Conservation (phyloP, 495 filamentous ascomycete genomes). For the Tetracladium setigerum region DNA sequence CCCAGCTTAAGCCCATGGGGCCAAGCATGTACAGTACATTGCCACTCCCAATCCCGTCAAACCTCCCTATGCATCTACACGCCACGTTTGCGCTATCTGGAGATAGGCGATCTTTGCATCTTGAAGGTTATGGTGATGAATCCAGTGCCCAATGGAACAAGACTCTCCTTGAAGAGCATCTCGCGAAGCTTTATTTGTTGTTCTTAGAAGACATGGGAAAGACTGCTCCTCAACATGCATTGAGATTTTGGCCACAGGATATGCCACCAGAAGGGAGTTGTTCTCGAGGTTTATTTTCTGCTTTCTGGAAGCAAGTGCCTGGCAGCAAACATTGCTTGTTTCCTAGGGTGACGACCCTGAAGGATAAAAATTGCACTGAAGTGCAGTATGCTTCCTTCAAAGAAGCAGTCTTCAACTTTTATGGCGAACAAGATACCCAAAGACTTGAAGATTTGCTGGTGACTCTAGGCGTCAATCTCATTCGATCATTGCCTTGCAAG, state of each 20-base stretch:
- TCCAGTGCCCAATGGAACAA: constrained; percentile 28
- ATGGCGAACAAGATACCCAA: background rate
- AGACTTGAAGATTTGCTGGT: constrained; percentile 8
- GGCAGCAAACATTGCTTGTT: constrained; percentile 6
- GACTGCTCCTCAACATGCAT: constrained; percentile 15
- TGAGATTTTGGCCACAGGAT: constrained; percentile 30
- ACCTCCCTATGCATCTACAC: constrained; percentile 25
- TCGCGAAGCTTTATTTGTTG: constrained; percentile 29
- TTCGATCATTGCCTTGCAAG: constrained; percentile 6
- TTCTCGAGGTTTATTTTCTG: constrained; percentile 3
- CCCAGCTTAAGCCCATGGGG: background rate
- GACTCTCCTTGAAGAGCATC: constrained; percentile 26
- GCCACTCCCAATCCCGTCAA: constrained; percentile 22
- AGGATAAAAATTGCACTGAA: background rate
- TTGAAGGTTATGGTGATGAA: constrained; percentile 17
- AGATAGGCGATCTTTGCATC: constrained; percentile 25
- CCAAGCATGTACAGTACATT: constrained; percentile 27
- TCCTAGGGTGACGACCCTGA: constrained; percentile 6
- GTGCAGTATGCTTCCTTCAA: constrained; percentile 4
- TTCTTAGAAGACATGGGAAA: constrained; percentile 24
- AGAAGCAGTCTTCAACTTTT: constrained; percentile 9
- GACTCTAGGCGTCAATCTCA: constrained; percentile 6
- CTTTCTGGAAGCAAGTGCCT: constrained; percentile 12
- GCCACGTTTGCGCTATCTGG: constrained; percentile 27
- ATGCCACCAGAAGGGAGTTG: constrained; percentile 13